These are phyloP conservation scores for Aureobasidium sp. DNA, from an alignment of 2,329 filamentous ascomycete species.

Conservation along the genomic window DNA sequence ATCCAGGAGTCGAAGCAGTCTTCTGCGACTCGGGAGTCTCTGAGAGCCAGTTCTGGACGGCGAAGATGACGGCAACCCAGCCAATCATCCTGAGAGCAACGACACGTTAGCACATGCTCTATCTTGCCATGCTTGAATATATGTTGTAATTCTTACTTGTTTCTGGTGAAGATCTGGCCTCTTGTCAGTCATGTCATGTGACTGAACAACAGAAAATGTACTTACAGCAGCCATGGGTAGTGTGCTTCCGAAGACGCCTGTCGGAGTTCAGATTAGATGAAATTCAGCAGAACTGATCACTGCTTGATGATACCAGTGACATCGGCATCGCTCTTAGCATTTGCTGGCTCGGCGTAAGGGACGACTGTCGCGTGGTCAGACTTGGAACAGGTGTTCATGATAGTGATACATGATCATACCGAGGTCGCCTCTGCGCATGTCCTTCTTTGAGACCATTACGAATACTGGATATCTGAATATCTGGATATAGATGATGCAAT, in stretches of 20 bases:
- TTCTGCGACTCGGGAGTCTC: conserved; percentile 63
- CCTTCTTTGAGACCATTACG: conserved; percentile 61
- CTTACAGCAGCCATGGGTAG: conserved; percentile 82
- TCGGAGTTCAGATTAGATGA: conserved; percentile 21
- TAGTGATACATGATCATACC: conserved; percentile 45
- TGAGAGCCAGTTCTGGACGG: conserved; percentile 68
- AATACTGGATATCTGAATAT: not conserved
- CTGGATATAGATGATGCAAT: not conserved
- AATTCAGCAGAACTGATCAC: not conserved
- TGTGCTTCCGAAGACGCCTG: conserved; percentile 63
- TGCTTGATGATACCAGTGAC: conserved; percentile 54
- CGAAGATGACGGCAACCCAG: conserved; percentile 67
- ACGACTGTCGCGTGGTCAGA: conserved; percentile 56
- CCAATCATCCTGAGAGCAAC: conserved; percentile 50
- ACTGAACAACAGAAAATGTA: conserved; percentile 16
- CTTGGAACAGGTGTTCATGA: conserved; percentile 14
- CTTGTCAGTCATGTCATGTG: conserved; percentile 25
- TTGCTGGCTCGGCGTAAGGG: conserved; percentile 72
- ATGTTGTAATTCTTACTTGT: conserved; percentile 54
- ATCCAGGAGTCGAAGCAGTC: conserved; percentile 60
- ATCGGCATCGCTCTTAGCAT: conserved; percentile 58
- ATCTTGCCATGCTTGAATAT: not conserved
- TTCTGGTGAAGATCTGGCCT: conserved; percentile 74
- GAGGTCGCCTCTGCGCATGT: conserved; percentile 68
- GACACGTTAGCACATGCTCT: not conserved